Evolutionary conservation across 495 filamentous ascomycete species (phyloP), one percentile per base, ranked within the genome.

Genomic region (Penicillium maclennaniae): DNA sequence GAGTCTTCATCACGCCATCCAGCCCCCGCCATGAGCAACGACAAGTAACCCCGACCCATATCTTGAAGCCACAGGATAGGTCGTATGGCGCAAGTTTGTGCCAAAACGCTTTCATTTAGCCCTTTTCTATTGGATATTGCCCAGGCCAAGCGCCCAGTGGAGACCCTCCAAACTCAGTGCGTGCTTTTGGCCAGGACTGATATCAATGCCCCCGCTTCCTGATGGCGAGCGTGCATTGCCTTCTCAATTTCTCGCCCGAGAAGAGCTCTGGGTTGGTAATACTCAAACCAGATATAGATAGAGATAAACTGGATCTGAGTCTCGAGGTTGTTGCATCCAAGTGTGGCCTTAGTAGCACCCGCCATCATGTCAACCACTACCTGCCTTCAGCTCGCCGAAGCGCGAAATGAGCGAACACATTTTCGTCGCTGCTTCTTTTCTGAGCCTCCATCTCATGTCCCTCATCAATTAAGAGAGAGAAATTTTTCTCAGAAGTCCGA

Each of bases 11-110:
- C 71, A 72, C 71, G 69, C 59, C 68, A 74, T 74, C 39, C 27
- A 14, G 49, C 56, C 69, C 68, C 71, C 71, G 68, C 69, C 57
- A 66, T 71, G 61, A 60, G 66, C 69, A 69, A 74, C 67, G 47
- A 28, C 10, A 39, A 52, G 42, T 15, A 25, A 40, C 48, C 41
- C 16, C 27, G 6, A 31, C 41, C 43, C 23, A 26, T 16, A 23
- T 28, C 41, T 45, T 37, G 36, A 21, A n/a, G 19, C 43, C 28
- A 53, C 27, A 25, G 42, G 51, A 57, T 51, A 36, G 43, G 45
- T 38, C 34, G 40, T 10, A 54, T 44, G 40, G 37, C 49, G 49
- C 42, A 53, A 49, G 50, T 43, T 14, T 36, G 53, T 46, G 55
- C 43, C 21, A 41, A 28, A 20, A 56, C 55, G 40, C 43, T 51